Evolutionary conservation across 2,329 filamentous ascomycete genomes (phyloP), one percentile per base, ranked within the genome.

Genomic region (Aureobasidium mangrovei): DNA sequence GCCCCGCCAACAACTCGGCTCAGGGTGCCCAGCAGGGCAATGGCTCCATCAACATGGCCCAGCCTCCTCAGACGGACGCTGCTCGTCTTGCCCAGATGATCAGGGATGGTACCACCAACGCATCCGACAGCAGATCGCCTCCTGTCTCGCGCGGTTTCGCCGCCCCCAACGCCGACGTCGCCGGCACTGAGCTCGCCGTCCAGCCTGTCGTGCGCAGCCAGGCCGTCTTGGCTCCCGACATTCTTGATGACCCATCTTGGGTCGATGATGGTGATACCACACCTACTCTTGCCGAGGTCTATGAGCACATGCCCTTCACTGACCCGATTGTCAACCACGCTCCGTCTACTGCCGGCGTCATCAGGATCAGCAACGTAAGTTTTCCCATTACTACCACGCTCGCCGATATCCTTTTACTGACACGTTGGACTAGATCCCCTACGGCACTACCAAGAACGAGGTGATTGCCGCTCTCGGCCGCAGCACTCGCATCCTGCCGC

Each of bases 371-470:
- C 48, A 62, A 57, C 44, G 64, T 65, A 35, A 62, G 64, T 55
- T 59, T 62, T 35, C 10, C 7, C 18, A 18, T 18, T 18, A 18
- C 18, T 18, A 18, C 18, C 18, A 18, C 18, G 18, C 29, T 36
- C 48, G 18, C 18, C 42, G 32, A 56, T 35, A 57, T 53, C 55
- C 55, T 61, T 65, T 18, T 18, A 18, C 18, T 18, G 18, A 18
- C 18, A 18, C 18, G 18, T 18, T 18, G 18, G 48, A 56, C 64
- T 56, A 73, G 74, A 77, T 79, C 31, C 77, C 77, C 0, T 80
- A 76, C 58, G 64, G 65, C n/a, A 68, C 76, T 38, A 75, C 72
- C 18, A 74, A 73, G 56, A 65, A 71, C 31, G 76, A 79, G 58
- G 71, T 79, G 33, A 60, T 70, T 18, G 72, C 74, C 48, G 72